phyloP scores from a whole-genome alignment of 2,329 filamentous ascomycete species.

The Lachnellula hyalina region DNA sequence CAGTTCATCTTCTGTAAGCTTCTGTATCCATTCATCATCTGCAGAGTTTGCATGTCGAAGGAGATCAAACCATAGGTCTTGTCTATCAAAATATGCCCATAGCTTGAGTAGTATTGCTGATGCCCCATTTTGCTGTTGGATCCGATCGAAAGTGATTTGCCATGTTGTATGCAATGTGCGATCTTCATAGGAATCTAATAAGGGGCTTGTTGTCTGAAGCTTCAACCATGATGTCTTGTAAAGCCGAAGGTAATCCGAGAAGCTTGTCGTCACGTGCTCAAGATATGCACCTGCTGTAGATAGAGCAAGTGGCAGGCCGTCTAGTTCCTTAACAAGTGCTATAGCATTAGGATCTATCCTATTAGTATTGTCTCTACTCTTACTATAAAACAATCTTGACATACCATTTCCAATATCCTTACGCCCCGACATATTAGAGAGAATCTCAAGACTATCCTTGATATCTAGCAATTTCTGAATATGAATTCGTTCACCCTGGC shows the following conservation, averaged over 20 bases:
- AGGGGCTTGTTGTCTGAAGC: slow-evolving; percentile 7
- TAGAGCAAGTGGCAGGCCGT: slow-evolving; percentile 16
- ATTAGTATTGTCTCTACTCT: no score
- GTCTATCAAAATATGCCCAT: slow-evolving; percentile 39
- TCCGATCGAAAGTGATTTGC: slow-evolving; percentile 35
- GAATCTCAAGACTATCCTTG: slow-evolving; percentile 8
- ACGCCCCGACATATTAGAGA: slow-evolving; percentile 6
- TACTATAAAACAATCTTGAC: slow-evolving; percentile 3
- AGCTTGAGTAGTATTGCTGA: slow-evolving; percentile 35
- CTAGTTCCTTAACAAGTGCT: slow-evolving; percentile 27
- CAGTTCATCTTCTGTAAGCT: no score
- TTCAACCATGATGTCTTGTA: slow-evolving; percentile 14
- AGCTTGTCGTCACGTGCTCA: slow-evolving; percentile 6
- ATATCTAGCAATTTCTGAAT: slow-evolving; percentile 4
- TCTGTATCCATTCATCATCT: neutral
- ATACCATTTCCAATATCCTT: slow-evolving; percentile 5
- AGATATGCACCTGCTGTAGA: slow-evolving; percentile 8
- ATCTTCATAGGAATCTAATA: slow-evolving; percentile 14
- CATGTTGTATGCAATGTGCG: slow-evolving; percentile 23
- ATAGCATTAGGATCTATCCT: slow-evolving; percentile 5
- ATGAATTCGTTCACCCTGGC: slow-evolving; percentile 1
- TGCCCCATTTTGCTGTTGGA: slow-evolving; percentile 27
- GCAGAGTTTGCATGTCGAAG: slow-evolving; percentile 25
- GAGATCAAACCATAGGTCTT: slow-evolving; percentile 42
- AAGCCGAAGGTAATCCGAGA: slow-evolving; percentile 15